These are phyloP conservation scores for Phaeophleospora eucalypticola DNA, from an alignment of 2,329 filamentous ascomycete genomes.

Conservation along the genomic window DNA sequence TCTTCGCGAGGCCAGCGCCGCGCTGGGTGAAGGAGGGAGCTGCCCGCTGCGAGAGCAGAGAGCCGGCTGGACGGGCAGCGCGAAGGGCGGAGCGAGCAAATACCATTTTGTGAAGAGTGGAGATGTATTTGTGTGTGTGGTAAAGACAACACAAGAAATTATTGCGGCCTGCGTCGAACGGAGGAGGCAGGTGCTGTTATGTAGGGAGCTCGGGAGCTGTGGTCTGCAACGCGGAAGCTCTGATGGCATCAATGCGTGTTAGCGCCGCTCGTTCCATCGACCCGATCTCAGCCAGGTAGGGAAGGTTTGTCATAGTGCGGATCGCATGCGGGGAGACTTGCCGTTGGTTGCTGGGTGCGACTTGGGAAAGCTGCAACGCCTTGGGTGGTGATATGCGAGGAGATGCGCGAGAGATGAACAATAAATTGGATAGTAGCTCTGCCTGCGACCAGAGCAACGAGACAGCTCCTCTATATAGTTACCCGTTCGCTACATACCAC, in stretches of 20 bases:
- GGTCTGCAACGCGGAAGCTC: constrained; percentile 8
- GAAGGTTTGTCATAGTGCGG: background rate
- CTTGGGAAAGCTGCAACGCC: too few species aligned
- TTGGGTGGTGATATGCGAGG: background rate
- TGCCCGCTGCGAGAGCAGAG: constrained; percentile 44
- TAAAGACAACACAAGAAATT: background rate
- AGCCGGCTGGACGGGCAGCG: constrained; percentile 52
- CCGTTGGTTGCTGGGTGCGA: constrained; percentile 1
- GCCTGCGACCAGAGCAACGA: too few species aligned
- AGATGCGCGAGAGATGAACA: too few species aligned
- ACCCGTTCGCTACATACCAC: too few species aligned
- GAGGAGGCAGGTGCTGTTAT: constrained; percentile 2
- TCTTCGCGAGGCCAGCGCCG: constrained; percentile 38
- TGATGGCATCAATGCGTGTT: constrained; percentile 10
- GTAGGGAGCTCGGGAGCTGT: constrained; percentile 9
- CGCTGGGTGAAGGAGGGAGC: constrained; percentile 35
- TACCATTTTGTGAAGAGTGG: constrained; percentile 47
- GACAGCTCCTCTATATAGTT: too few species aligned
- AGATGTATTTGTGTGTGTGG: constrained; percentile 3
- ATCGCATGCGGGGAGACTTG: constrained; percentile 8
- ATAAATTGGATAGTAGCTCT: too few species aligned
- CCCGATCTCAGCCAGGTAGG: constrained; percentile 1
- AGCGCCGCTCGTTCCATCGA: constrained; percentile 8
- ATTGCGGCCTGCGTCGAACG: background rate
- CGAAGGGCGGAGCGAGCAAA: constrained; percentile 60